Evolutionary conservation across 495 filamentous ascomycete genomes (phyloP).

Genomic region (Choiromyces venosus): DNA sequence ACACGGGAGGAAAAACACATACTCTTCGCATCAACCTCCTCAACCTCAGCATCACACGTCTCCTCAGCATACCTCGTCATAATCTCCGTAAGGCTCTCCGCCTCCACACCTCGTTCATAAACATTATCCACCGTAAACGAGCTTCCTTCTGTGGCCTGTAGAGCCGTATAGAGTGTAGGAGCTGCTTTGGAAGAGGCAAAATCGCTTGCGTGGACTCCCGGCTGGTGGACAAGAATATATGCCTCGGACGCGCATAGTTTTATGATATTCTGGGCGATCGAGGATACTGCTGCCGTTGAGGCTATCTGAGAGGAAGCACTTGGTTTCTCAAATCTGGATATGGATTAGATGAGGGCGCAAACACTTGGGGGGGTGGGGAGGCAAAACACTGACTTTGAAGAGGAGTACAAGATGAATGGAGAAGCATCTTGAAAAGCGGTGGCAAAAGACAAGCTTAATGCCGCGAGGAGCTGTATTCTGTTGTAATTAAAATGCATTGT

Average conservation of each 20-base stretch:
- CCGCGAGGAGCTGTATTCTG: constrained; percentile 12
- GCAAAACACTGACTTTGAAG: constrained; percentile 58
- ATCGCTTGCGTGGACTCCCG: constrained; percentile 65
- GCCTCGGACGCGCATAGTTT: constrained; percentile 64
- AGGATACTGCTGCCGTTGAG: constrained; percentile 48
- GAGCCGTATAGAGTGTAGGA: constrained; percentile 51
- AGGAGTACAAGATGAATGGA: constrained; percentile 80
- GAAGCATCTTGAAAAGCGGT: constrained; percentile 75
- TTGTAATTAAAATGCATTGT: constrained; percentile 25
- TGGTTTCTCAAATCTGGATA: constrained; percentile 42
- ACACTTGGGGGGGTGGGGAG: constrained; percentile 17
- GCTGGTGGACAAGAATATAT: constrained; percentile 77
- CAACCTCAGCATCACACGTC: constrained; percentile 51
- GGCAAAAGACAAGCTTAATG: constrained; percentile 21
- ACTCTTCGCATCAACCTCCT: constrained; percentile 61
- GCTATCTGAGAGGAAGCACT: constrained; percentile 38
- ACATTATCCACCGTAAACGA: constrained; percentile 39
- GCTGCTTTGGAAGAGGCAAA: constrained; percentile 52
- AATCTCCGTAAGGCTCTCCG: constrained; percentile 51
- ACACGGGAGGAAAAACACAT: constrained; percentile 21
- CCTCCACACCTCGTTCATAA: constrained; percentile 31
- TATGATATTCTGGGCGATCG: constrained; percentile 49
- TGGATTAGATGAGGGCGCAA: constrained; percentile 20
- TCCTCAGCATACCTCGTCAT: constrained; percentile 48
- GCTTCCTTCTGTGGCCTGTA: constrained; percentile 30